Percentiles rank a stretch among this genome's conserved stretches.
These are phyloP conservation scores for Dipteronia sinensis DNA, from an alignment of 345 rosid species.

Conservation along the genomic window DNA sequence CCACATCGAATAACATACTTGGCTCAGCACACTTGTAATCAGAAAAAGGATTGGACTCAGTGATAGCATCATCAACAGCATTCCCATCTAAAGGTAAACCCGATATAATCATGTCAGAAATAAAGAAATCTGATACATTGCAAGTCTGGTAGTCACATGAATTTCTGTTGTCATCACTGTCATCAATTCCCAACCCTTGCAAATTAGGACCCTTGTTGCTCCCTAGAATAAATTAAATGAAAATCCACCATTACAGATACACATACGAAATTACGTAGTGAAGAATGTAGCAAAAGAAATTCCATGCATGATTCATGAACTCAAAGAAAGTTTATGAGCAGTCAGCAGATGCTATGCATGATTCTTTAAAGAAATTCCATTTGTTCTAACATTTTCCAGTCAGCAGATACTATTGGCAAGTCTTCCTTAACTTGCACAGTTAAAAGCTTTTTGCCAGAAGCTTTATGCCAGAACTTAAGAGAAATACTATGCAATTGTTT, in stretches of 20 bases:
- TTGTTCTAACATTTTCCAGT: not conserved
- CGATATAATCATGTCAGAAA: slow-evolving; percentile 63
- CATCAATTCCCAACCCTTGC: slow-evolving; percentile 37
- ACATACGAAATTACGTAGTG: not conserved
- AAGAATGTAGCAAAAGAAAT: not conserved
- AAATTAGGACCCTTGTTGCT: slow-evolving; percentile 25
- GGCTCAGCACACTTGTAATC: slow-evolving; percentile 66
- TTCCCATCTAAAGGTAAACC: slow-evolving; percentile 54
- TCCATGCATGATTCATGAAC: no score
- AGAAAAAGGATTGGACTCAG: slow-evolving; percentile 43
- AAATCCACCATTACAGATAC: not conserved
- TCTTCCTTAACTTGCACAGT: not conserved
- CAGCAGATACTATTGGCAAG: not conserved
- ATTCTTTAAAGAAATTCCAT: not conserved
- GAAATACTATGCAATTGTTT: not conserved
- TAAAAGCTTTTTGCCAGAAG: not conserved
- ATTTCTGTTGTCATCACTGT: slow-evolving; percentile 37
- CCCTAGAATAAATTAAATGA: slow-evolving; percentile 30
- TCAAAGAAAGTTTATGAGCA: no score
- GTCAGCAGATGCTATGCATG: no score
- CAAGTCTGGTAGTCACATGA: slow-evolving; percentile 50
- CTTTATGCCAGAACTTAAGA: not conserved
- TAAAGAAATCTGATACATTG: slow-evolving; percentile 62
- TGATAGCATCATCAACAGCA: slow-evolving; percentile 32
- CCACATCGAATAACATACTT: slow-evolving; percentile 53